Conservation (phyloP, 805 yeast species). For the Metschnikowia gelsemii region DNA sequence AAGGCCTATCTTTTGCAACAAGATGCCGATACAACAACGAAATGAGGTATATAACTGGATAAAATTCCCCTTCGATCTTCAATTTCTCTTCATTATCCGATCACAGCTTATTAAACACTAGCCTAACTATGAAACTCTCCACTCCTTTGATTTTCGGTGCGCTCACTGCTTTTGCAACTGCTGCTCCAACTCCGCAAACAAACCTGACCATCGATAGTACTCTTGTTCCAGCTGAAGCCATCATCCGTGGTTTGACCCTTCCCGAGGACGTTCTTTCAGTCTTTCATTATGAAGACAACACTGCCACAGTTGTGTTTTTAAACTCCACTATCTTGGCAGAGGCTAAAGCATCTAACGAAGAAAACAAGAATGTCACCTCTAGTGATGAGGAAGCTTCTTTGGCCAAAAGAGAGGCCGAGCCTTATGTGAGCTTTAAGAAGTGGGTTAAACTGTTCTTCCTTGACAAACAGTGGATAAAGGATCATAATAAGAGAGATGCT, state of each 20-base stretch:
- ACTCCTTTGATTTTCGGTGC: slow-evolving; percentile 16
- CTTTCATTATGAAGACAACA: slow-evolving; percentile 13
- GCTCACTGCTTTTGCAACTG: slow-evolving; percentile 14
- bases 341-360: slow-evolving; percentile 13
- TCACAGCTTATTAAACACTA: neutral
- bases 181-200: slow-evolving; percentile 15
- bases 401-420: slow-evolving; percentile 20
- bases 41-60: slow-evolving; percentile 2
- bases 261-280: slow-evolving; percentile 17
- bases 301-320: slow-evolving; percentile 16
- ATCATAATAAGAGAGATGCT: slow-evolving; percentile 17
- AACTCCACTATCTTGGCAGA: slow-evolving; percentile 20
- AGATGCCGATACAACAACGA: too few species aligned
- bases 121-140: slow-evolving; percentile 16
- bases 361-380: slow-evolving; percentile 8
- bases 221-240: slow-evolving; percentile 17
- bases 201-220: slow-evolving; percentile 6
- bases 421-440: too few species aligned
- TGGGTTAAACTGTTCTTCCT: too few species aligned
- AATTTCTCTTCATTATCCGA: neutral
- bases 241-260: slow-evolving; percentile 15
- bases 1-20: slow-evolving; percentile 9
- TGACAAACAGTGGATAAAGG: too few species aligned
- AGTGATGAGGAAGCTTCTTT: slow-evolving; percentile 9
- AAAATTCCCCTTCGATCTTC: neutral